Evolutionary conservation across 257 asterid genomes (phyloP), one percentile per base, ranked within the genome.

Genomic region (Nemophila menziesii): DNA sequence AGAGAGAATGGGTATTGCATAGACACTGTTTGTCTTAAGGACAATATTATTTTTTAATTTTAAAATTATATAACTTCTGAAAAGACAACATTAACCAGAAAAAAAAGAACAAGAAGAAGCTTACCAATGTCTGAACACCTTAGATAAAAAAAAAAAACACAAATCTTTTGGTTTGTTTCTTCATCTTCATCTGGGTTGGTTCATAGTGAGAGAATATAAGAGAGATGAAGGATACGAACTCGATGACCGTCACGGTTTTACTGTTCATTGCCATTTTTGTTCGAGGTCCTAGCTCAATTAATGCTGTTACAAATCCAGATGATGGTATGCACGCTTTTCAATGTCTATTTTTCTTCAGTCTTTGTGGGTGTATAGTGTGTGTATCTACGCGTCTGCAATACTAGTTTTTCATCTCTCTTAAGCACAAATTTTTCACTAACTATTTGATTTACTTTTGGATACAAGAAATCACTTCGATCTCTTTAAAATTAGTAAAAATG

Each of bases 271-370:
- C 62, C 72, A 69, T 69, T 64, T 18, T 69, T 15, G 17, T 60
- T 2, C 46, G 24, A 33, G 8, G 36, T 18, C 16, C 46, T 11
- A 16, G 43, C 33, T 20, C 41, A 22, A 49, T 10, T 52, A 64
- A 48, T 56, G 76, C 69, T 40, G 72, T 60, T 52, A 69, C 76
- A 60, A 66, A 69, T 69, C 72, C 66, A 44, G 29, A 43, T 20
- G 72, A 69, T 34, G 76, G 72, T 69, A 20, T 38, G 52, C 42
- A n/a, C 46, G 54, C 29, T 16, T 39, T 10, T 16, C 43, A 9
- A 18, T 20, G 16, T 40, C 19, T 12, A 33, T 4, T 36, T n/a
- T 48, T n/a, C 13, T 41, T 19, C 22, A 41, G 15, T 5, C 22
- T 12, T 5, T 2, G 4, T 29, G 36, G 8, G 36, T 29, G 40